Conservation (phyloP, 768 basidiomycete genomes). For the Rhizopogon rudus region DNA sequence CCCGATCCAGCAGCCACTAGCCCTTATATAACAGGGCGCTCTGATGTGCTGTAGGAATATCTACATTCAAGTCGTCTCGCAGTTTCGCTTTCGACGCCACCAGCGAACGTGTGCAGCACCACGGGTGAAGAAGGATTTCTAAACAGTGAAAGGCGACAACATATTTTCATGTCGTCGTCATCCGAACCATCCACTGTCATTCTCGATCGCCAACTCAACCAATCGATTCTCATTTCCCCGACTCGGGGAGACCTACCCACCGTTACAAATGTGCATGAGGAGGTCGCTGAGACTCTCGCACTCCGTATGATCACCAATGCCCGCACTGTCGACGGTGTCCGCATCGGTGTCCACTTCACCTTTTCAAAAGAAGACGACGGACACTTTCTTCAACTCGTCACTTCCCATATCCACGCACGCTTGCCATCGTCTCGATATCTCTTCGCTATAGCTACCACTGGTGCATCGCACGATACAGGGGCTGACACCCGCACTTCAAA, state of each 20-base stretch:
- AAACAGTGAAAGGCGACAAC: not conserved
- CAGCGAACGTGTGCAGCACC: not conserved
- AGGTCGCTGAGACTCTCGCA: conserved; percentile 55
- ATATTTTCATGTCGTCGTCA: conserved; percentile 8
- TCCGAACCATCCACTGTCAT: conserved; percentile 21
- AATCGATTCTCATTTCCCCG: conserved; percentile 6
- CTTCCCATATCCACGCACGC: conserved; percentile 38
- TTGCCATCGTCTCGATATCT: conserved; percentile 41
- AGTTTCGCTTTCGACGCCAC: not conserved
- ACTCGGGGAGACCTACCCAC: conserved; percentile 30
- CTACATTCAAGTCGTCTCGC: not conserved
- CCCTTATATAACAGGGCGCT: not conserved
- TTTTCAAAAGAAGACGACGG: conserved; percentile 55
- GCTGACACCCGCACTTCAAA: conserved; percentile 23
- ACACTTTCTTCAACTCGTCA: conserved; percentile 52
- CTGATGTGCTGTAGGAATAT: not conserved
- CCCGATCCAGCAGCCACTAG: no score
- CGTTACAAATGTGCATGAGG: conserved; percentile 50
- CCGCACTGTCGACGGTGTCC: conserved; percentile 45
- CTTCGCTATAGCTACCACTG: conserved; percentile 51
- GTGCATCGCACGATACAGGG: conserved; percentile 15
- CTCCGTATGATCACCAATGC: conserved; percentile 48
- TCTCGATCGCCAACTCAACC: not conserved
- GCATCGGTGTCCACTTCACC: conserved; percentile 56
- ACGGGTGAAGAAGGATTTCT: not conserved